Evolutionary conservation across 2,329 filamentous ascomycete genomes (phyloP).

Genomic region (Pestalotiopsis sp.): DNA sequence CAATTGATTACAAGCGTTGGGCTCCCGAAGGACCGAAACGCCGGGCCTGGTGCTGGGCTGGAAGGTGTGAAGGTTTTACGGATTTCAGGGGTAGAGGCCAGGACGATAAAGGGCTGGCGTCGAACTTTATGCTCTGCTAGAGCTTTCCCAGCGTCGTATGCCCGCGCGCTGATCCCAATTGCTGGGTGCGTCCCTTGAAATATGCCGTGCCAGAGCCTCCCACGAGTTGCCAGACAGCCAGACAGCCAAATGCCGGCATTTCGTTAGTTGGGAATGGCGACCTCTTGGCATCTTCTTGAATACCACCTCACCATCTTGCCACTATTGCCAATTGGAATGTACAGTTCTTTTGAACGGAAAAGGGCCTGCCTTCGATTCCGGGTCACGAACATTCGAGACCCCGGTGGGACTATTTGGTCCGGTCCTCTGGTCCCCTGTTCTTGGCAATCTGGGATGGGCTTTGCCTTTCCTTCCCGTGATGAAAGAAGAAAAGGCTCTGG

Average conservation of each 20-base stretch:
- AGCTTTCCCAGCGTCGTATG: not conserved
- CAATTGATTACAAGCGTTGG: not conserved
- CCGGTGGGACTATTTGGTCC: not conserved
- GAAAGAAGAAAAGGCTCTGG: too few species aligned
- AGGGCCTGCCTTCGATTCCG: not conserved
- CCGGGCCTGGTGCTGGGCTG: not conserved
- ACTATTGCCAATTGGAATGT: not conserved
- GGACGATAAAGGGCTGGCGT: constrained; percentile 3
- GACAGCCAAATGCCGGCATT: not conserved
- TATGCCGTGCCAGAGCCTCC: too few species aligned
- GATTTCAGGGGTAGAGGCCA: not conserved
- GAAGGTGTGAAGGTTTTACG: not conserved
- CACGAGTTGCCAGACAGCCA: not conserved
- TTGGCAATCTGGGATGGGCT: not conserved
- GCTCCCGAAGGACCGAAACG: not conserved
- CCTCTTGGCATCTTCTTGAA: not conserved
- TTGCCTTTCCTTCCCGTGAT: not conserved
- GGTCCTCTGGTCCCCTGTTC: not conserved
- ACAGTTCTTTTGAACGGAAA: not conserved
- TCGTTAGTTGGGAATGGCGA: not conserved
- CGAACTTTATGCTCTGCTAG: not conserved
- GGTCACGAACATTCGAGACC: not conserved
- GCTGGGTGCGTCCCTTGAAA: not conserved
- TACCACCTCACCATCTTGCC: not conserved
- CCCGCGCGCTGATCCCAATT: constrained; percentile 1